Evolutionary conservation across 2,329 filamentous ascomycete species (phyloP).

Genomic region (Penicillium sumatraense): DNA sequence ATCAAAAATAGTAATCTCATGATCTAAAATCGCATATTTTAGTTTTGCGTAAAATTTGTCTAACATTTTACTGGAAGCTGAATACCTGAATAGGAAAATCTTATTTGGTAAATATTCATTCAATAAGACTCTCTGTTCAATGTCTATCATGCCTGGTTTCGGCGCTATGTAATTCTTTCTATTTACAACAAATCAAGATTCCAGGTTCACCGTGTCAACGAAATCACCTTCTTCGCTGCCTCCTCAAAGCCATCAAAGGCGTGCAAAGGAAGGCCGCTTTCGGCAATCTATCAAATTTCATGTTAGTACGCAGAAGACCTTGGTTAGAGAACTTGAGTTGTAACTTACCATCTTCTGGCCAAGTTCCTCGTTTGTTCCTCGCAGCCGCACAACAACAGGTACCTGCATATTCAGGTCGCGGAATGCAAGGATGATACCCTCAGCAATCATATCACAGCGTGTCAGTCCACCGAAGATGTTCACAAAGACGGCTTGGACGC

Average conservation of each 20-base stretch:
- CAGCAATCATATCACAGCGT: constrained; percentile 79
- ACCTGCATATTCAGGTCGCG: constrained; percentile 67
- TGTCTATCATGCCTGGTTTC: neutral
- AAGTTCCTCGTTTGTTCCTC: constrained; percentile 74
- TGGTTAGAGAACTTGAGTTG: neutral
- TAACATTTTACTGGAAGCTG: neutral
- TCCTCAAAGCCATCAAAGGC: constrained; percentile 77
- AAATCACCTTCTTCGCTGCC: constrained; percentile 68
- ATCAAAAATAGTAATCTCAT: too few relatives aligned
- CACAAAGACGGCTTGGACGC: constrained; percentile 74
- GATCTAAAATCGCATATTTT: too few relatives aligned
- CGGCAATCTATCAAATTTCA: constrained; percentile 55
- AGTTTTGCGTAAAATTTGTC: too few relatives aligned
- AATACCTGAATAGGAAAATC: neutral
- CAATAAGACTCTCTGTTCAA: neutral
- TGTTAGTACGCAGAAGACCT: constrained; percentile 9
- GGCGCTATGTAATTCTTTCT: neutral
- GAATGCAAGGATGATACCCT: constrained; percentile 74
- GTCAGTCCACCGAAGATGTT: constrained; percentile 75
- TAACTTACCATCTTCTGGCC: constrained; percentile 67
- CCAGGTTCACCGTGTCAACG: constrained; percentile 16
- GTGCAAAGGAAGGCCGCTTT: constrained; percentile 69
- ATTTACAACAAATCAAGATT: neutral
- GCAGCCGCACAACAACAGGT: constrained; percentile 76
- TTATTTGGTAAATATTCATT: too few relatives aligned